A percentile compares a stretch with the other conserved stretches of the same genome.
Evolutionary conservation across 805 yeast genomes (phyloP).

Genomic region (Teunomyces lycoperdinae): DNA sequence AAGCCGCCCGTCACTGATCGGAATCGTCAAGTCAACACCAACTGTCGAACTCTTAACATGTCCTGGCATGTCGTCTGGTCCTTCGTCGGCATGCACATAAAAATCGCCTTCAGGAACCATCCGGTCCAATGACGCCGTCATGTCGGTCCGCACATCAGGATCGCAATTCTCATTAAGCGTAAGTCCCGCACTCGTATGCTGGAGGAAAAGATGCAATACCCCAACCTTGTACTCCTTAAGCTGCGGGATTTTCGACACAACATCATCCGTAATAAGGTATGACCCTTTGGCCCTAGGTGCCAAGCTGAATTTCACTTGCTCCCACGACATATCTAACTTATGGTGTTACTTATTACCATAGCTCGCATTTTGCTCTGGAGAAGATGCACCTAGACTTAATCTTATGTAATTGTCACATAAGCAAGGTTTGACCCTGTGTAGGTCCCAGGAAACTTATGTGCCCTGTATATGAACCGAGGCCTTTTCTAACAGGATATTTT

Average conservation of each 20-base stretch:
- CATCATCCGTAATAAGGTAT: slow-evolving; percentile 69
- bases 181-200: slow-evolving; percentile 78
- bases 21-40: slow-evolving; percentile 65
- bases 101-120: slow-evolving; percentile 63
- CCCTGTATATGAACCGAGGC: too few species aligned
- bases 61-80: slow-evolving; percentile 83
- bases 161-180: slow-evolving; percentile 80
- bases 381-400: too few species aligned
- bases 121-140: slow-evolving; percentile 60
- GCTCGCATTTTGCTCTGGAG: too few species aligned
- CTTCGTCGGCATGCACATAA: slow-evolving; percentile 70
- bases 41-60: slow-evolving; percentile 55
- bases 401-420: too few species aligned
- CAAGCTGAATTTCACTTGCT: slow-evolving; percentile 54
- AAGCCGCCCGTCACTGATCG: slow-evolving; percentile 64
- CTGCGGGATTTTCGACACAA: slow-evolving; percentile 54
- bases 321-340: slow-evolving; percentile 43
- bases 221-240: slow-evolving; percentile 61
- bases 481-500: too few species aligned
- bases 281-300: slow-evolving; percentile 62
- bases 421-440: too few species aligned
- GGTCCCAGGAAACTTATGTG: too few species aligned
- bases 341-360: too few species aligned
- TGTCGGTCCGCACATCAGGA: slow-evolving; percentile 69
- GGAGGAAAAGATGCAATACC: slow-evolving; percentile 60